Conservation (phyloP, 2,329 filamentous ascomycete genomes). For the Polychaeton citri region DNA sequence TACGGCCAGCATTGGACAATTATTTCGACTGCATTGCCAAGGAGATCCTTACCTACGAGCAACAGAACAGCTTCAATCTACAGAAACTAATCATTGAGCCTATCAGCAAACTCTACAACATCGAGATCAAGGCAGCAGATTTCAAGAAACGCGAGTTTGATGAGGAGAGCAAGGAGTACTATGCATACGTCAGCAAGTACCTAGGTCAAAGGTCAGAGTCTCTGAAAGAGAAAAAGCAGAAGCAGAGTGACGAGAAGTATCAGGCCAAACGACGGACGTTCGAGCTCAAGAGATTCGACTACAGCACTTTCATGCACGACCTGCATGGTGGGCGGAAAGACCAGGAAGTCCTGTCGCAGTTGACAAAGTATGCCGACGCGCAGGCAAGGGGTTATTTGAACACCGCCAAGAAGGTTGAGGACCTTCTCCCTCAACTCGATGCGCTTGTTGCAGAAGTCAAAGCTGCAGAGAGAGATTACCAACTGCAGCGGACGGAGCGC, state of each 20-base stretch:
- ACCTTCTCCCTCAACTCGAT: slow-evolving; percentile 76
- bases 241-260: slow-evolving; percentile 90
- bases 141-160: slow-evolving; percentile 96
- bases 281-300: slow-evolving; percentile 94
- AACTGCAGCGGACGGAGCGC: slow-evolving; percentile 84
- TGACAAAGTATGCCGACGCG: slow-evolving; percentile 85
- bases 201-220: slow-evolving; percentile 94
- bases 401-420: slow-evolving; percentile 77
- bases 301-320: slow-evolving; percentile 98
- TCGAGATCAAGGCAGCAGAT: slow-evolving; percentile 96
- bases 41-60: slow-evolving; percentile 79
- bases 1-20: slow-evolving; percentile 92
- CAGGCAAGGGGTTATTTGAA: slow-evolving; percentile 74
- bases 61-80: slow-evolving; percentile 67
- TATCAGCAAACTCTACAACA: slow-evolving; percentile 75
- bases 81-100: slow-evolving; percentile 94
- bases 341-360: slow-evolving; percentile 85
- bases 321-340: slow-evolving; percentile 98
- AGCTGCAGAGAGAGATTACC: slow-evolving; percentile 90
- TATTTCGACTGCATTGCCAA: slow-evolving; percentile 96
- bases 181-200: slow-evolving; percentile 86
- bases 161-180: slow-evolving; percentile 97
- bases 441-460: slow-evolving; percentile 80
- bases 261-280: slow-evolving; percentile 88
- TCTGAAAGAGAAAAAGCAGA: slow-evolving; percentile 91